A percentile compares a stretch with the other conserved stretches of the same genome.
These are phyloP conservation scores for Sarcodon aspratus DNA, from an alignment of 768 basidiomycete species.

Conservation along the genomic window DNA sequence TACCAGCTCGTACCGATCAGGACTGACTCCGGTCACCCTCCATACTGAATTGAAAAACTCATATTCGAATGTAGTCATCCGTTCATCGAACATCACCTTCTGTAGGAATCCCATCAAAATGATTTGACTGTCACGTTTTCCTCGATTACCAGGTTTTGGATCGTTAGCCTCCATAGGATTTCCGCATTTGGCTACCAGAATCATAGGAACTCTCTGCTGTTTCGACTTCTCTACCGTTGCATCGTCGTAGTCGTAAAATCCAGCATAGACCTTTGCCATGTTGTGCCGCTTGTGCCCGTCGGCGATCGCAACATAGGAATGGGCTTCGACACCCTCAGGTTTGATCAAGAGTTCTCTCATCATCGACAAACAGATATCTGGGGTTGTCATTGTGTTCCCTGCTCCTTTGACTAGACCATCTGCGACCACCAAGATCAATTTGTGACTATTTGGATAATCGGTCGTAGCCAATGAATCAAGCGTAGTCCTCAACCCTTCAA, in stretches of 20 bases:
- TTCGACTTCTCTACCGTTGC: slow-evolving; percentile 82
- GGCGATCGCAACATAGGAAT: slow-evolving; percentile 96
- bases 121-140: slow-evolving; percentile 97
- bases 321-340: slow-evolving; percentile 77
- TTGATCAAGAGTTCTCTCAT: slow-evolving; percentile 90
- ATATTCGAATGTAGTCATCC: slow-evolving; percentile 99
- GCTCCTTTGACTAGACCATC: slow-evolving; percentile 98
- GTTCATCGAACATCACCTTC: slow-evolving; percentile 99
- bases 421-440: slow-evolving; percentile 88
- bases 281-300: slow-evolving; percentile 99
- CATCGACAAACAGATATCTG: slow-evolving; percentile 90
- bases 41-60: slow-evolving; percentile 99
- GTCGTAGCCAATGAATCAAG: slow-evolving; percentile 98
- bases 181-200: slow-evolving; percentile 92
- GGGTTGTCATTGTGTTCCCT: slow-evolving; percentile 81
- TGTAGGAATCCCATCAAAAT: slow-evolving; percentile 97
- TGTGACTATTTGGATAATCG: slow-evolving; percentile 97
- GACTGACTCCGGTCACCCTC: slow-evolving; percentile 90
- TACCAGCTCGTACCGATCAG: slow-evolving; percentile 91
- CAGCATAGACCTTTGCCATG: slow-evolving; percentile 97
- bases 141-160: slow-evolving; percentile 93
- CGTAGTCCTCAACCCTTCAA: slow-evolving; percentile 93
- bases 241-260: slow-evolving; percentile 93
- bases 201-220: slow-evolving; percentile 93
- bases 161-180: slow-evolving; percentile 87